A percentile compares a stretch with the other conserved stretches of the same genome.
Conservation (phyloP, 140 eudicot species). For the Oenanthe javanica region DNA sequence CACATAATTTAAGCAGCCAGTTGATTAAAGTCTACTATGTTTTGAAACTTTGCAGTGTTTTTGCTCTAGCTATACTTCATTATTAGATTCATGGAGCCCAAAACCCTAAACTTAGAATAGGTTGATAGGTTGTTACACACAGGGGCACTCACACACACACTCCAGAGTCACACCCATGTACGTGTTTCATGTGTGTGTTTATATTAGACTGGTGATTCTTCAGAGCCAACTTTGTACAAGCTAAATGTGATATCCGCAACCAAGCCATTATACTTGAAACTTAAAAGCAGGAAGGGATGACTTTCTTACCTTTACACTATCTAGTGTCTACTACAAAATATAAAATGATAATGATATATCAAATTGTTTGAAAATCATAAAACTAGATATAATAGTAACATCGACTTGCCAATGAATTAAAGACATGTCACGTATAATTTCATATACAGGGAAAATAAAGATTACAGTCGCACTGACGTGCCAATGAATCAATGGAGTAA, state of each 20-base stretch:
- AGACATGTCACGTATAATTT: neutral
- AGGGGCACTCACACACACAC: neutral
- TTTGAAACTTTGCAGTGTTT: neutral
- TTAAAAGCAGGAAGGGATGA: too few species aligned
- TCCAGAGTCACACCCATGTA: neutral
- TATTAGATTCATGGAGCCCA: conserved; percentile 38
- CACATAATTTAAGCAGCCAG: neutral
- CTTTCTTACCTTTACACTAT: neutral
- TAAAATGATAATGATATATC: neutral
- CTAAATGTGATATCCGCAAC: too few species aligned
- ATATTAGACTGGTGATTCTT: neutral
- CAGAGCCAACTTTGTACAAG: too few species aligned
- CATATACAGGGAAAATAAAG: neutral
- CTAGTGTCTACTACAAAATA: neutral
- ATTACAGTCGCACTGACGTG: neutral
- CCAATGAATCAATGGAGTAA: neutral
- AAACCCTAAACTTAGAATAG: conserved; percentile 20
- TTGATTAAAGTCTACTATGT: conserved; percentile 2
- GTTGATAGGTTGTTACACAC: conserved; percentile 1
- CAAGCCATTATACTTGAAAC: neutral
- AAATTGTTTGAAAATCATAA: neutral
- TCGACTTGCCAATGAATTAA: neutral
- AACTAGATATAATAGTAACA: neutral
- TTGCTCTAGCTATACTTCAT: neutral
- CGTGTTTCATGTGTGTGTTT: neutral